These are phyloP conservation scores for Emergomyces africanus DNA, from an alignment of 2,329 filamentous ascomycete genomes.

Conservation along the genomic window DNA sequence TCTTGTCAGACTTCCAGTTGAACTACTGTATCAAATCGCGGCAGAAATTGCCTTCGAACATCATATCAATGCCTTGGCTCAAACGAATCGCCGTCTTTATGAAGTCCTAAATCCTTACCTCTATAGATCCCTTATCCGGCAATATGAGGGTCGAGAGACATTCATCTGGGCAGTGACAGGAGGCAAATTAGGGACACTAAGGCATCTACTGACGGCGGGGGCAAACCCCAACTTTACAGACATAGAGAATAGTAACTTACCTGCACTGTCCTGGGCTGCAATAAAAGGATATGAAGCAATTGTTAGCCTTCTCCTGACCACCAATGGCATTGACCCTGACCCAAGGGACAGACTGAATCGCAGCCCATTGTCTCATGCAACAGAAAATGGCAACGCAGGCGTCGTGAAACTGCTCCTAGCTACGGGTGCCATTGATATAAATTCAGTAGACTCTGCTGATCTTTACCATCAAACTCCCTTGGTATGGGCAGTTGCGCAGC, in stretches of 20 bases:
- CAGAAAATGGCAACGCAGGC: not conserved
- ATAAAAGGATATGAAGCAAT: not conserved
- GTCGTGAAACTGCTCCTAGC: not conserved
- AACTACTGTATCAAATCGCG: not conserved
- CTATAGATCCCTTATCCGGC: not conserved
- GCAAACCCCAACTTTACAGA: not conserved
- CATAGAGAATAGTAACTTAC: too few species aligned
- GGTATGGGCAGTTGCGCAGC: not conserved
- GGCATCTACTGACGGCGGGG: not conserved
- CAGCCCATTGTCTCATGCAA: not conserved
- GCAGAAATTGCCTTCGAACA: not conserved
- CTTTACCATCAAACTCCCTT: not conserved
- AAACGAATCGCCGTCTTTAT: not conserved
- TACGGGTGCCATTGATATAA: not conserved
- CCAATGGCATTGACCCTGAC: not conserved
- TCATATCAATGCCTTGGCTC: not conserved
- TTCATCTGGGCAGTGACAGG: not conserved
- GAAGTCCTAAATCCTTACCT: not conserved
- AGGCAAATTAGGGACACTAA: not conserved
- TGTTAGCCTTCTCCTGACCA: not conserved
- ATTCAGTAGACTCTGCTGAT: not conserved
- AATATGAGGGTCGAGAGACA: not conserved
- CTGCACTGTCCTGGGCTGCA: not conserved
- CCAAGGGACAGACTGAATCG: not conserved
- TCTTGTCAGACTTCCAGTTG: not conserved